Conservation (phyloP, 257 asterid species). For the Dorcoceras hygrometricum region DNA sequence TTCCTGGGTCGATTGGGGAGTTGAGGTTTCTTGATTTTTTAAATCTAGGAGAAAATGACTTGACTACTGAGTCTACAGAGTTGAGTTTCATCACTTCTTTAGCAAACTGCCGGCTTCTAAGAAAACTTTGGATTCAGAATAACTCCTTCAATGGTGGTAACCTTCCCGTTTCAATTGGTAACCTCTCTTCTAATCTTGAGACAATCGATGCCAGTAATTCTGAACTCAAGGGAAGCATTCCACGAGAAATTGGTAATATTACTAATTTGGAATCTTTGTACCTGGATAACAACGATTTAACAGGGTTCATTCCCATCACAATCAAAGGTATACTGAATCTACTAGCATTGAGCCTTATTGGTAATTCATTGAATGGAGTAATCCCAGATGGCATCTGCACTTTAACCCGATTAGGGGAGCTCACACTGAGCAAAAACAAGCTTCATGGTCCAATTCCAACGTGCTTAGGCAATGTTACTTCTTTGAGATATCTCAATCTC, state of each 20-base stretch:
- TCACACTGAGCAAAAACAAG: constrained; percentile 24
- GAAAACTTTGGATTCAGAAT: not conserved
- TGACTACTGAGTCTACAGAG: constrained; percentile 25
- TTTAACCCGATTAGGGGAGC: constrained; percentile 12
- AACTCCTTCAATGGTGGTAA: constrained; percentile 28
- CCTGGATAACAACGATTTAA: constrained; percentile 25
- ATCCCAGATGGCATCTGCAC: constrained; percentile 27
- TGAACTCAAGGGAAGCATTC: constrained; percentile 25
- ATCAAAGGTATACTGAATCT: constrained; percentile 17
- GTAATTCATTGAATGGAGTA: constrained; percentile 24
- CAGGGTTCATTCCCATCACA: constrained; percentile 26
- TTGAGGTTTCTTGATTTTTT: constrained; percentile 29
- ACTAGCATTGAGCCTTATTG: constrained; percentile 17
- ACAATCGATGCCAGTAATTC: not conserved
- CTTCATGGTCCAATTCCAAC: constrained; percentile 30
- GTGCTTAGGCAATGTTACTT: constrained; percentile 33
- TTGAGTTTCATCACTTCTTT: constrained; percentile 32
- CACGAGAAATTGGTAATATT: constrained; percentile 30
- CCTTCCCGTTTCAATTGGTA: constrained; percentile 32
- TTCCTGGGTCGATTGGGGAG: constrained; percentile 39
- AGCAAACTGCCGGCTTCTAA: constrained; percentile 30
- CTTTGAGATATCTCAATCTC: constrained; percentile 28
- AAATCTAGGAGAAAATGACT: constrained; percentile 28
- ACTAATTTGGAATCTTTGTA: constrained; percentile 23
- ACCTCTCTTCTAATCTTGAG: constrained; percentile 25